Base-by-base conservation (phyloP, 2,329 filamentous ascomycete species). In the Ophiostoma himal-ulmi region DNA sequence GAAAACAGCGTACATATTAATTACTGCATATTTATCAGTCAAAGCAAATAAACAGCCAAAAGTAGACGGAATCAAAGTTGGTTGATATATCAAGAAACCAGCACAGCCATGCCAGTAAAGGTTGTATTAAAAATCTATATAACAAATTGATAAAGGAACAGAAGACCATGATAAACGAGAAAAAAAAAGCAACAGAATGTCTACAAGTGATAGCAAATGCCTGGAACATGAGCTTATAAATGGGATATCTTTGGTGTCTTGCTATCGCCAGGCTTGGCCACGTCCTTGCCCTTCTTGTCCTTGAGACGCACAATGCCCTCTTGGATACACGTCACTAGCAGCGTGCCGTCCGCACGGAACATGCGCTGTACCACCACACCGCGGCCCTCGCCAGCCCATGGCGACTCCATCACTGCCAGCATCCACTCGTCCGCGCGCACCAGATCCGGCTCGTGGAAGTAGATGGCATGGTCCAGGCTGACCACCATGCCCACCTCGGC, bases 401-500 rank as follows among this genome's bases (percentile, higher is more conserved):
- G 91, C 70, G 88, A 92, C 79, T 91, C 86, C 86, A 92, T 92
- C 81, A 94, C 91, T 26, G 85, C 86, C 75, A 92, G 88, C 86
- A 93, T 90, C 91, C 91, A 94, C 79, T 93, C 86, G 75, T 90
- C 88, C 5, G 86, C 87, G 75, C 80, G 81, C 70, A 90, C 85
- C 71, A 78, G 79, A 71, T 79, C 78, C 34, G 87, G 87, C 78
- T 88, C 86, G 75, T 90, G 87, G 75, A 89, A 89, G 78, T 89
- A 90, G 73, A 90, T 89, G 68, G 83, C 86, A 78, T 95, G 92
- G 77, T 95, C 92, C 68, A 94, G 80, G 74, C 87, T 91, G 68
- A 95, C 91, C 85, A 93, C 88, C 92, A 95, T 95, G n/a, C 91
- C 91, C 68, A 94, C 81, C 76, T 85, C 82, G 4, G 88, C 88